phyloP scores from a whole-genome alignment of 2,329 filamentous ascomycete species.

The Aspergillus udagawae region DNA sequence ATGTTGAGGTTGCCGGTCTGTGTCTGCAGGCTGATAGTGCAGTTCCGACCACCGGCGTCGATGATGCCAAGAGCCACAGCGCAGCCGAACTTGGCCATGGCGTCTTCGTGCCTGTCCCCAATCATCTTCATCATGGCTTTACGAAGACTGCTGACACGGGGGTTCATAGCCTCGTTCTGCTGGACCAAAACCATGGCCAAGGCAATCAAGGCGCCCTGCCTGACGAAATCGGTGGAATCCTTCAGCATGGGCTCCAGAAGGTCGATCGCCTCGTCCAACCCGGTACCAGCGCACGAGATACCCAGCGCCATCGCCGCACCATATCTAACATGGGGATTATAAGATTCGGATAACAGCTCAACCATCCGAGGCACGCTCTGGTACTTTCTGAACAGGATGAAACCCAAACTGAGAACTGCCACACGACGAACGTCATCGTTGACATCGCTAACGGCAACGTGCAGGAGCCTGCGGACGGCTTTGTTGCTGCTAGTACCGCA shows the following conservation, averaged over 20 bases:
- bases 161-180: conserved; percentile 98
- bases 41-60: conserved; percentile 95
- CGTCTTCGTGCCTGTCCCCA: conserved; percentile 92
- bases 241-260: conserved; percentile 99
- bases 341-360: conserved; percentile 93
- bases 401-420: conserved; percentile 95
- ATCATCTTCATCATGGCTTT: conserved; percentile 94
- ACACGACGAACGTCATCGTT: conserved; percentile 95
- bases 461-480: conserved; percentile 90
- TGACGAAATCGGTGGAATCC: conserved; percentile 96
- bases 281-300: conserved; percentile 95
- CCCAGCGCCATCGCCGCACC: conserved; percentile 97
- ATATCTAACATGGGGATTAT: conserved; percentile 97
- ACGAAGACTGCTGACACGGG: conserved; percentile 84
- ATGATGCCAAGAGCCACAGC: conserved; percentile 94
- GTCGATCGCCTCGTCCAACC: conserved; percentile 92
- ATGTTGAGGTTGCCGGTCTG: conserved; percentile 98
- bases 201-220: conserved; percentile 90
- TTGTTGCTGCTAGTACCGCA: conserved; percentile 98
- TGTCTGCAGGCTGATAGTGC: conserved; percentile 95
- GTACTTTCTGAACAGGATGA: conserved; percentile 97
- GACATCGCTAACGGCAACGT: conserved; percentile 95
- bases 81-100: conserved; percentile 98
- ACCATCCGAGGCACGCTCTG: conserved; percentile 98
- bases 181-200: conserved; percentile 99